A percentile compares a stretch with the other conserved stretches of the same genome.
Evolutionary conservation across 208 protist species (phyloP).

Genomic region (Trichomonas gallinae): DNA sequence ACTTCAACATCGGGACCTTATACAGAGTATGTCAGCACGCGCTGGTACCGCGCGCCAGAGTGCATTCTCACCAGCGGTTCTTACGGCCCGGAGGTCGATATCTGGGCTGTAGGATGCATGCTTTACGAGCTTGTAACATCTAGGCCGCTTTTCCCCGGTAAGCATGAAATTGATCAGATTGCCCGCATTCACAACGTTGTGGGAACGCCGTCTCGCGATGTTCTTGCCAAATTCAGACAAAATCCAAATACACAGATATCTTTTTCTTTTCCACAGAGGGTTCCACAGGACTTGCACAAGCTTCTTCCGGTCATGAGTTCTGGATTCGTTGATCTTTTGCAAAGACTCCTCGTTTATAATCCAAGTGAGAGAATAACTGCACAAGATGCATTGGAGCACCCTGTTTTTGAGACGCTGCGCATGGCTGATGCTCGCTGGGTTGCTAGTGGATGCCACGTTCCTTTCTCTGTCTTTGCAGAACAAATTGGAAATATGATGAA

Average conservation of each 20-base stretch:
- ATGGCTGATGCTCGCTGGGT: not conserved
- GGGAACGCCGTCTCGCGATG: not conserved
- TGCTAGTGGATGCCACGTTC: not conserved
- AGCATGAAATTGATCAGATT: not conserved
- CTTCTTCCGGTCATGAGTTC: not conserved
- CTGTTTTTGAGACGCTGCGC: not conserved
- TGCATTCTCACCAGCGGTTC: slow-evolving; percentile 47
- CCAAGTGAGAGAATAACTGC: slow-evolving; percentile 10
- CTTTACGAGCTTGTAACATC: not conserved
- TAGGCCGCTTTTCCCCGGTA: not conserved
- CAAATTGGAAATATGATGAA: not conserved
- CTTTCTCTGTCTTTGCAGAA: not conserved
- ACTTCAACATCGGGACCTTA: slow-evolving; percentile 53
- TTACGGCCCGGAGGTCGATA: not conserved
- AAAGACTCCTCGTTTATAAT: not conserved
- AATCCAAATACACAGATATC: slow-evolving; percentile 17
- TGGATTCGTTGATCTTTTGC: not conserved
- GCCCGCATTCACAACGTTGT: not conserved
- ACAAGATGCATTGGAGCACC: not conserved
- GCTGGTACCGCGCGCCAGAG: slow-evolving; percentile 68
- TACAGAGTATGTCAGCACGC: slow-evolving; percentile 69
- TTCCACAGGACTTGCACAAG: not conserved
- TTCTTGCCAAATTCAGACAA: not conserved
- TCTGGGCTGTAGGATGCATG: slow-evolving; percentile 8
- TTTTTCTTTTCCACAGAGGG: not conserved